These are phyloP conservation scores for Leccinum imitatum DNA, from an alignment of 768 basidiomycete genomes.

Conservation along the genomic window DNA sequence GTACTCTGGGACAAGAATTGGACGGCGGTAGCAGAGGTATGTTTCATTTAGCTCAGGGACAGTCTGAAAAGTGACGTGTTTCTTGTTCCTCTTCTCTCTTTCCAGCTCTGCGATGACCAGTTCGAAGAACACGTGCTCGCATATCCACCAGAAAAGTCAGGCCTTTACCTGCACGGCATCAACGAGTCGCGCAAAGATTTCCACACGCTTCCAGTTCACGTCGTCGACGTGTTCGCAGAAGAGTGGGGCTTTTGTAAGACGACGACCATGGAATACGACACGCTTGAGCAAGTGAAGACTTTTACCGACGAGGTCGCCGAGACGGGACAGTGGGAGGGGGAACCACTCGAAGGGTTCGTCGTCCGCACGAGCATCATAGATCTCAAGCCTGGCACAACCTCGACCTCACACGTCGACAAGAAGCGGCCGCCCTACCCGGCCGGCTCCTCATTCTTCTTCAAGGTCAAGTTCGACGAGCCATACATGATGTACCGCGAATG, in stretches of 20 bases:
- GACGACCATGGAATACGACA: constrained; percentile 47
- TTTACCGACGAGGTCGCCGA: constrained; percentile 71
- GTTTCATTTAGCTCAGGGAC: constrained; percentile 17
- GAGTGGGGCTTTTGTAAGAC: constrained; percentile 94
- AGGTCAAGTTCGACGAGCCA: constrained; percentile 98
- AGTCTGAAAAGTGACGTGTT: neutral
- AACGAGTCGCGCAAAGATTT: constrained; percentile 71
- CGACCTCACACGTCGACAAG: constrained; percentile 20
- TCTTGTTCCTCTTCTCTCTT: neutral
- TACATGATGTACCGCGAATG: constrained; percentile 99
- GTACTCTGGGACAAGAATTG: constrained; percentile 77
- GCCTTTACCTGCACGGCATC: constrained; percentile 91
- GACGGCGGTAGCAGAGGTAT: constrained; percentile 91
- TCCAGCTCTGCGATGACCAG: constrained; percentile 90
- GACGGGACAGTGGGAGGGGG: constrained; percentile 77
- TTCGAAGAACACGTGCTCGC: constrained; percentile 96
- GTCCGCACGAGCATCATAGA: constrained; percentile 70
- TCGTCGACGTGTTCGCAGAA: constrained; percentile 76
- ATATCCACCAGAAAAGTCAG: constrained; percentile 79
- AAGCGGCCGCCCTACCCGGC: constrained; percentile 63
- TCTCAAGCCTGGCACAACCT: constrained; percentile 34
- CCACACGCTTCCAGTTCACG: constrained; percentile 61
- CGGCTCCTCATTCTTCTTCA: constrained; percentile 95
- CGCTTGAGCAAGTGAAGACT: constrained; percentile 62
- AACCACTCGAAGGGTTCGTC: constrained; percentile 91